Evolutionary conservation across 2,329 filamentous ascomycete species (phyloP).

Genomic region (Talaromyces islandicus): DNA sequence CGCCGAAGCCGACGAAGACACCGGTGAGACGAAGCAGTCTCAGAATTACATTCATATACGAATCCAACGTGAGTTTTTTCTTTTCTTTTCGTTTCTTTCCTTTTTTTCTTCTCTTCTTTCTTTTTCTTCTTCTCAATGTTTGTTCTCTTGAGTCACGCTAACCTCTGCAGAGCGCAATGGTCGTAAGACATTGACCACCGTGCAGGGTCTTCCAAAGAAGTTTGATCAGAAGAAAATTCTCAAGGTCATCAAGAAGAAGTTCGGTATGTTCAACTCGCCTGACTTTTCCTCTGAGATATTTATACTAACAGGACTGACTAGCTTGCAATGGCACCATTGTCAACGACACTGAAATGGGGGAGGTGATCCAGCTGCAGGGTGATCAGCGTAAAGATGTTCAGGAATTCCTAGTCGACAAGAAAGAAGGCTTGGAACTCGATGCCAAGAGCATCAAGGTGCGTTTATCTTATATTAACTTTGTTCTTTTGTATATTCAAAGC

Average conservation of each 20-base stretch:
- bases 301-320: slow-evolving; percentile 25
- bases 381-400: slow-evolving; percentile 99
- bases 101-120: background rate
- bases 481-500: background rate
- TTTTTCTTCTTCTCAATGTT: background rate
- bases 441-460: slow-evolving; percentile 91
- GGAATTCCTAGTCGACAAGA: slow-evolving; percentile 95
- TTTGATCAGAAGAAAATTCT: slow-evolving; percentile 99
- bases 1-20: slow-evolving; percentile 99
- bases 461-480: background rate
- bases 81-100: background rate
- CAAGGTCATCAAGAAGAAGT: slow-evolving; percentile 99
- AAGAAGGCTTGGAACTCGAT: slow-evolving; percentile 88
- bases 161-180: slow-evolving; percentile 86
- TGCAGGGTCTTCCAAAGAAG: slow-evolving; percentile 97
- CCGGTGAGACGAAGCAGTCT: slow-evolving; percentile 88
- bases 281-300: background rate
- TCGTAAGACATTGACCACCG: slow-evolving; percentile 99
- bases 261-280: slow-evolving; percentile 55
- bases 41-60: slow-evolving; percentile 99
- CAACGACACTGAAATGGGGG: slow-evolving; percentile 90
- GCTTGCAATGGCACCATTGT: slow-evolving; percentile 99
- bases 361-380: slow-evolving; percentile 99
- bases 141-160: slow-evolving; percentile 10
- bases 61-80: slow-evolving; percentile 78